These are phyloP conservation scores for Aspergillus fructus DNA, from an alignment of 2,329 filamentous ascomycete species.

Conservation along the genomic window DNA sequence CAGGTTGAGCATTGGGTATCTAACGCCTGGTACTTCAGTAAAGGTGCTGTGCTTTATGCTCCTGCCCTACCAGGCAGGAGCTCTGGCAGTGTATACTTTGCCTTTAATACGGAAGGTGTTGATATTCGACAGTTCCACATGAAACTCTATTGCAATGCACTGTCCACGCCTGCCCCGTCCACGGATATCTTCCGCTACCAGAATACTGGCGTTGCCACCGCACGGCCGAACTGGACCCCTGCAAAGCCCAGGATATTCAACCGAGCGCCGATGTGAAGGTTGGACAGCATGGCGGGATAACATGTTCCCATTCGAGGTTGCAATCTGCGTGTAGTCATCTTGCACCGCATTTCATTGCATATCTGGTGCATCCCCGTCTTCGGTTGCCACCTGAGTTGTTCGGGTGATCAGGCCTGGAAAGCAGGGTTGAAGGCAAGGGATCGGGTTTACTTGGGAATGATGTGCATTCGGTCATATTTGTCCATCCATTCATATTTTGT, in stretches of 20 bases:
- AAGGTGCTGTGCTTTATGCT: too few relatives aligned
- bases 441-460: neutral
- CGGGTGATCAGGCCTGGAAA: neutral
- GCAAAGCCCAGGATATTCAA: neutral
- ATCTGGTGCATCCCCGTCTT: neutral
- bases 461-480: neutral
- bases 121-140: too few relatives aligned
- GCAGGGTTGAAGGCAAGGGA: neutral
- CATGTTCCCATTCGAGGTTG: neutral
- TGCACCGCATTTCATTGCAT: neutral
- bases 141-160: too few relatives aligned
- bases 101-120: too few relatives aligned
- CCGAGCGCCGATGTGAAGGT: neutral
- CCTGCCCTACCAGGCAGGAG: too few relatives aligned
- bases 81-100: too few relatives aligned
- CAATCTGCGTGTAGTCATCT: neutral
- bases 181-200: too few relatives aligned
- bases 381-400: neutral
- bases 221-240: neutral
- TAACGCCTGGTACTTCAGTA: too few relatives aligned
- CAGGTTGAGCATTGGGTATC: too few relatives aligned
- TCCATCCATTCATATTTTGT: neutral
- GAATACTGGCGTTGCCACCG: neutral
- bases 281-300: neutral
- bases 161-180: too few relatives aligned